Conservation (phyloP, 768 basidiomycete species). For the Calocybe gangraenosa region DNA sequence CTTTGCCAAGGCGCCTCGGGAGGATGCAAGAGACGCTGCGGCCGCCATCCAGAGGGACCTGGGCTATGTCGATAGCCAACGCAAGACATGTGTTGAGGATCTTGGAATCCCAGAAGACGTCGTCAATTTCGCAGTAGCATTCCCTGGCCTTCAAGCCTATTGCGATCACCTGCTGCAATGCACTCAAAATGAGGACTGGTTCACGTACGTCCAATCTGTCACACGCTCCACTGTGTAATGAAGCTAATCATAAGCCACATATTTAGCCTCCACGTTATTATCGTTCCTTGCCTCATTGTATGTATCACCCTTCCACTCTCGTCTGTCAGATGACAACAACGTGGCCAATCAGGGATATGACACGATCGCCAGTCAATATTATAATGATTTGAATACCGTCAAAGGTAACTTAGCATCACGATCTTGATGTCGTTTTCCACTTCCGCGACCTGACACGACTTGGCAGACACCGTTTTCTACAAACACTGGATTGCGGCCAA, state of each 20-base stretch:
- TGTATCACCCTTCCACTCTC: background rate
- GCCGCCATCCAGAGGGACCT: background rate
- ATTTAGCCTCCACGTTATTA: background rate
- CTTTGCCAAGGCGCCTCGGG: background rate
- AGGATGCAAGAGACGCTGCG: background rate
- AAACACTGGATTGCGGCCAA: background rate
- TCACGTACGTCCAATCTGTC: background rate
- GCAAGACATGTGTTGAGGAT: background rate
- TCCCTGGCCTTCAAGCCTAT: background rate
- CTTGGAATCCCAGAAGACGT: background rate
- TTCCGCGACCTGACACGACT: background rate
- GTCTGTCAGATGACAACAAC: background rate
- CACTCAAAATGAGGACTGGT: background rate
- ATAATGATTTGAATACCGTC: background rate
- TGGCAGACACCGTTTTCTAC: background rate
- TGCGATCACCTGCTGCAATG: background rate
- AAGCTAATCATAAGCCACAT: background rate
- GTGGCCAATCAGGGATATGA: background rate
- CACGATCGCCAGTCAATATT: background rate
- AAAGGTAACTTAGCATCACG: background rate
- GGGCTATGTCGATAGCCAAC: background rate
- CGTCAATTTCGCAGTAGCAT: background rate
- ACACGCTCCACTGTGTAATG: background rate
- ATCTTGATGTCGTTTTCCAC: background rate
- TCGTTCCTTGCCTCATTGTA: background rate